Conservation (phyloP, 129 eudicot species). For the Ambrosia artemisiifolia region DNA sequence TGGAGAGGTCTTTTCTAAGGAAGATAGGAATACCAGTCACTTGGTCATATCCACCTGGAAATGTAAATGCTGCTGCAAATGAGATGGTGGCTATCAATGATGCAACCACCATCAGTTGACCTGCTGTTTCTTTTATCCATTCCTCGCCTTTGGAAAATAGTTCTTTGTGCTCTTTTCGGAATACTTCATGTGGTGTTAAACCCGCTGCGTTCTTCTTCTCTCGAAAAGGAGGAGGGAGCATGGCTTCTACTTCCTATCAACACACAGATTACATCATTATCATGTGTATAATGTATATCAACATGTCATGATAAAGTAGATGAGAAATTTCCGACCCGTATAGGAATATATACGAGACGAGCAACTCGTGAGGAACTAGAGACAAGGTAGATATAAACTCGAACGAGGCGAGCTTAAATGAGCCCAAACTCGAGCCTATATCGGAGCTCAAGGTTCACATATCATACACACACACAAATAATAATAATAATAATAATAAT, state of each 20-base stretch:
- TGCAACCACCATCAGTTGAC: slow-evolving; percentile 20
- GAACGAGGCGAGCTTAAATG: too few species aligned
- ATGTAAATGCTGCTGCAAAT: slow-evolving; percentile 25
- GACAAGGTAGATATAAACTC: too few species aligned
- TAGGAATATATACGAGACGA: too few species aligned
- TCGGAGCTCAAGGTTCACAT: too few species aligned
- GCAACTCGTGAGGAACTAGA: too few species aligned
- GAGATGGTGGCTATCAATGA: slow-evolving; percentile 27
- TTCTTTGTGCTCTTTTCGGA: slow-evolving; percentile 25
- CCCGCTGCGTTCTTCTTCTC: slow-evolving; percentile 18
- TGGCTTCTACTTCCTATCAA: slow-evolving; percentile 17
- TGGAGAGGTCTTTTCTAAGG: slow-evolving; percentile 10
- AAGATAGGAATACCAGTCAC: slow-evolving; percentile 20
- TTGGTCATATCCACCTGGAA: slow-evolving; percentile 31
- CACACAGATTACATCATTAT: background rate
- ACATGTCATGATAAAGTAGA: too few species aligned
- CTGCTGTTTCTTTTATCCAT: slow-evolving; percentile 30
- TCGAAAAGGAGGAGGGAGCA: slow-evolving; percentile 16
- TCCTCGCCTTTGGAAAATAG: slow-evolving; percentile 15
- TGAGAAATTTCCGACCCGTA: too few species aligned
- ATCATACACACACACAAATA: too few species aligned
- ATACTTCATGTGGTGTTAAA: slow-evolving; percentile 23
- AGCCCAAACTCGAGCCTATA: too few species aligned
- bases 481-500: too few species aligned
- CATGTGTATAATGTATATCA: background rate